A percentile compares a stretch with the other conserved stretches of the same genome.
phyloP scores from a whole-genome alignment of 202 grass and related monocot species.

The Digitaria exilis region DNA sequence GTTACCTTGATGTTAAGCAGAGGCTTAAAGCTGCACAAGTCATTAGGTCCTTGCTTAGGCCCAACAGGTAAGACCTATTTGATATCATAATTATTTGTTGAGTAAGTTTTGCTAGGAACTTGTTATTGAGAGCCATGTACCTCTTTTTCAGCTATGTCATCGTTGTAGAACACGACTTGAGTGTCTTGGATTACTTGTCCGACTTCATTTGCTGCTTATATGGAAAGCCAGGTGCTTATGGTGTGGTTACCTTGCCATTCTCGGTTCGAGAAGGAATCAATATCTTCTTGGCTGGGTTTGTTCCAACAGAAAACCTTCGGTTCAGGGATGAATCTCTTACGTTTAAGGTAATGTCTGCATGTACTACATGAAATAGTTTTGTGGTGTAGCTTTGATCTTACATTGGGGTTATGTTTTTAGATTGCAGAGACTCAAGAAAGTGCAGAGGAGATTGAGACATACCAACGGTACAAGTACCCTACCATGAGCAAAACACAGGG shows the following conservation, averaged over 20 bases:
- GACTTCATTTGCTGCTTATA: conserved; percentile 99
- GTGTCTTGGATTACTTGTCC: conserved; percentile 76
- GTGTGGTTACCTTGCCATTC: conserved; percentile 90
- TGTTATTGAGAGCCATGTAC: background rate
- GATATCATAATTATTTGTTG: conserved; percentile 9
- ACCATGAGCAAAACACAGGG: conserved; percentile 96
- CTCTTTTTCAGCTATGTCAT: conserved; percentile 82
- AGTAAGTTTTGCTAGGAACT: background rate
- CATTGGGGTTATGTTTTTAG: conserved; percentile 42
- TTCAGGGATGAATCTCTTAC: conserved; percentile 94
- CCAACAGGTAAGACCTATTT: conserved; percentile 64
- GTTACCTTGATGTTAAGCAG: conserved; percentile 96
- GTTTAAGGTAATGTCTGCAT: conserved; percentile 65
- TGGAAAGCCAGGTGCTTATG: conserved; percentile 91
- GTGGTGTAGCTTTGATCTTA: conserved; percentile 31
- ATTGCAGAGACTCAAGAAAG: conserved; percentile 88
- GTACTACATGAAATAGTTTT: background rate
- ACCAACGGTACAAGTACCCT: conserved; percentile 93
- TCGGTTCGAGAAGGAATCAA: conserved; percentile 95
- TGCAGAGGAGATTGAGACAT: conserved; percentile 84
- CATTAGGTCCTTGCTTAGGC: conserved; percentile 75
- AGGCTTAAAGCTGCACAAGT: conserved; percentile 94
- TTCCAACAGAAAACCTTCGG: conserved; percentile 90
- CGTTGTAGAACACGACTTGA: conserved; percentile 76
- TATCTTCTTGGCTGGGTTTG: conserved; percentile 91